Evolutionary conservation across 768 basidiomycete species (phyloP).

Genomic region (Baorangia bicolor): DNA sequence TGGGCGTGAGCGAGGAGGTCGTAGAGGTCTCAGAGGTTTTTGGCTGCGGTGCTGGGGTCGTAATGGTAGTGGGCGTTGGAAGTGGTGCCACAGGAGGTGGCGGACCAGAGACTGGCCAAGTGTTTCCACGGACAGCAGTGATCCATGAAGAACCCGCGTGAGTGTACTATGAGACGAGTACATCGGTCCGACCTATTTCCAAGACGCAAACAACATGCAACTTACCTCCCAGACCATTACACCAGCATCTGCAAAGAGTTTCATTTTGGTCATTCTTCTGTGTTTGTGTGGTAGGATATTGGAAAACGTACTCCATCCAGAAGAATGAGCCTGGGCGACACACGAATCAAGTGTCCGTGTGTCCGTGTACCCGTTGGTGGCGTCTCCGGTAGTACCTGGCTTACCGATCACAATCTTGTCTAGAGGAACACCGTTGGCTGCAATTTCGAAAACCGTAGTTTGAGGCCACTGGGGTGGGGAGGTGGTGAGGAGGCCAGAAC

Average conservation of each 20-base stretch:
- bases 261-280: neutral
- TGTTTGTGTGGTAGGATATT: too few species aligned
- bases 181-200: neutral
- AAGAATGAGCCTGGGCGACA: conserved; percentile 52
- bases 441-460: conserved; percentile 51
- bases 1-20: neutral
- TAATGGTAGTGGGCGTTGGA: neutral
- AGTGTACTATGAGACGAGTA: conserved; percentile 4
- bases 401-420: conserved; percentile 57
- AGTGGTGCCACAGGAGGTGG: neutral
- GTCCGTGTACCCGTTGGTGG: conserved; percentile 54
- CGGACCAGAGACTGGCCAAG: conserved; percentile 27
- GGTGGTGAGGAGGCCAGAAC: conserved; percentile 50
- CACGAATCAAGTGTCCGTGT: conserved; percentile 56
- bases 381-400: conserved; percentile 41
- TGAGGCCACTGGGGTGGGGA: conserved; percentile 61
- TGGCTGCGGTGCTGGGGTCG: neutral
- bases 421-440: conserved; percentile 40
- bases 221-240: conserved; percentile 42
- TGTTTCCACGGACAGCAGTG: conserved; percentile 33
- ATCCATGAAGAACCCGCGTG: conserved; percentile 39
- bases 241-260: conserved; percentile 29
- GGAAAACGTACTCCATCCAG: conserved; percentile 64
- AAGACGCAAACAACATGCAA: neutral
- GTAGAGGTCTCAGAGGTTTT: neutral